These are phyloP conservation scores for Lindgomyces ingoldianus DNA, from an alignment of 495 filamentous ascomycete species.

Conservation along the genomic window DNA sequence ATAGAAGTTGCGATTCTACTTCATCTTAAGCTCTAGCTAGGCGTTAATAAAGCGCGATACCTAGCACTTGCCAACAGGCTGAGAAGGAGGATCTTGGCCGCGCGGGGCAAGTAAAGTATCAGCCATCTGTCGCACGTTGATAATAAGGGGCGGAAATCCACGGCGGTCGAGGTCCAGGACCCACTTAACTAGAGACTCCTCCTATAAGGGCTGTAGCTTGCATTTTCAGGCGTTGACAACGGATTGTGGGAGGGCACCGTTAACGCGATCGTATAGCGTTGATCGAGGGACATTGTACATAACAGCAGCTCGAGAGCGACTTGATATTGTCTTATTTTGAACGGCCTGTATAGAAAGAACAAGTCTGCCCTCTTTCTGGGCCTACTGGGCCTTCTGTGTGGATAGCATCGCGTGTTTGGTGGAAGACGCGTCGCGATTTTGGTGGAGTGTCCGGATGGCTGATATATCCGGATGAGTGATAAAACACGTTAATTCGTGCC, in stretches of 20 bases:
- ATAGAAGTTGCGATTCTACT: conserved; percentile 18
- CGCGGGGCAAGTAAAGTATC: conserved; percentile 13
- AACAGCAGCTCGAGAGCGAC: not conserved
- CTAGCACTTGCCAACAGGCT: conserved; percentile 10
- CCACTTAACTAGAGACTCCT: conserved; percentile 5
- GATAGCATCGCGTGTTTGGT: conserved; percentile 1
- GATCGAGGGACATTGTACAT: conserved; percentile 9
- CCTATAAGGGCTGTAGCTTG: conserved; percentile 3
- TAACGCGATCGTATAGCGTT: conserved; percentile 2
- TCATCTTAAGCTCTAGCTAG: conserved; percentile 22
- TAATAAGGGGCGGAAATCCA: conserved; percentile 18
- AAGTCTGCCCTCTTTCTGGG: conserved; percentile 10
- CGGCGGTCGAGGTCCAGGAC: conserved; percentile 20
- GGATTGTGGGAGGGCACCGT: conserved; percentile 2
- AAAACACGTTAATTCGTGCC: conserved; percentile 16
- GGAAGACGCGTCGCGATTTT: conserved; percentile 15
- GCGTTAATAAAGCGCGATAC: conserved; percentile 12
- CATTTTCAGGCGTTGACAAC: conserved; percentile 4
- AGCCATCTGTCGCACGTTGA: conserved; percentile 14
- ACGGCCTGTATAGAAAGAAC: conserved; percentile 8
- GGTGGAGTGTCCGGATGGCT: conserved; percentile 12
- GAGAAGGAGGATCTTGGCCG: conserved; percentile 3
- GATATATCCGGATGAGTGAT: not conserved
- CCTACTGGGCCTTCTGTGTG: not conserved
- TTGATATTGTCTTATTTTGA: conserved; percentile 1